A percentile compares a stretch with the other conserved stretches of the same genome.
Conservation (phyloP, 108 stramenopile species). For the Parmales sp. region DNA sequence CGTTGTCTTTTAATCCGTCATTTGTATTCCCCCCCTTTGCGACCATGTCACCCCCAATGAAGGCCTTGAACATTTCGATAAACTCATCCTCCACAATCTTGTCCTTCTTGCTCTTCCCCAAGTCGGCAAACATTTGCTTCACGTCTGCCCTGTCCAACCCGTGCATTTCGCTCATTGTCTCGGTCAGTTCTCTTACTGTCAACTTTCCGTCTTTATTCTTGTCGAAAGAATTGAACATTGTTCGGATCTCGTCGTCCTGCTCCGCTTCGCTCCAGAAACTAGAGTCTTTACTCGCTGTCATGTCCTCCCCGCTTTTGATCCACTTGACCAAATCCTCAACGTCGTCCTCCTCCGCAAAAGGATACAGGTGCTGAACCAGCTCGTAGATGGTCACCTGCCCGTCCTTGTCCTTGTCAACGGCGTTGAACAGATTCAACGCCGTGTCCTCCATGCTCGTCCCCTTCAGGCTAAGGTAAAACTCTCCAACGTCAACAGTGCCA, state of each 20-base stretch:
- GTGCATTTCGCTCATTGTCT: not conserved
- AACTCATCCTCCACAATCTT: not conserved
- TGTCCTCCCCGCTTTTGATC: not conserved
- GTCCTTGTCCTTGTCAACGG: conserved; percentile 3
- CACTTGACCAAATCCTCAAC: not conserved
- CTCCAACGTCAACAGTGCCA: not conserved
- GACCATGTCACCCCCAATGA: not conserved
- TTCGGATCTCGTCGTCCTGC: not conserved
- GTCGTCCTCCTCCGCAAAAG: conserved; percentile 3
- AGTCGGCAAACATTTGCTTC: not conserved
- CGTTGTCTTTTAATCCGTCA: too few species aligned
- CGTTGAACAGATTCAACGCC: not conserved
- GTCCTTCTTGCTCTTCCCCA: not conserved
- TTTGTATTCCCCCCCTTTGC: not conserved
- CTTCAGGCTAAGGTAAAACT: conserved; percentile 4
- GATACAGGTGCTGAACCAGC: not conserved
- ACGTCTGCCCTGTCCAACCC: not conserved
- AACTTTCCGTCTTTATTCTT: not conserved
- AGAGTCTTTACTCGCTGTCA: not conserved
- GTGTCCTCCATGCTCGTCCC: not conserved
- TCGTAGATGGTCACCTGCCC: not conserved
- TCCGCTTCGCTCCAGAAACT: not conserved
- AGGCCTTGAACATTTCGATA: not conserved
- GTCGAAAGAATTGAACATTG: not conserved
- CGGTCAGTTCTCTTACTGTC: not conserved